Base-by-base conservation (phyloP, 1,284 basidiomycete species). In the Rhodotorula glutinis region DNA sequence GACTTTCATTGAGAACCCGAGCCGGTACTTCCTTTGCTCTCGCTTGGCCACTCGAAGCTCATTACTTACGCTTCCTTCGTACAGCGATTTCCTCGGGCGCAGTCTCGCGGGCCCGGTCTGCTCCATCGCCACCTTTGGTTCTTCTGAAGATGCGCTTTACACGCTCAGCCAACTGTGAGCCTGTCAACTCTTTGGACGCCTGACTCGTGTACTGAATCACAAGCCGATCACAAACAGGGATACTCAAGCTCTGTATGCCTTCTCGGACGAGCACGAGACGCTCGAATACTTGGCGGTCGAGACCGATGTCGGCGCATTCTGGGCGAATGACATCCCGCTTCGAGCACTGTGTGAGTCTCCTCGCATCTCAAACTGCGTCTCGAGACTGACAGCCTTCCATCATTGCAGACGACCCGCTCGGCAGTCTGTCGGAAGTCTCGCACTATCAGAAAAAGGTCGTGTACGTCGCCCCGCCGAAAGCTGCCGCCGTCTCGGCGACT, bases 221-320 rank as follows among this genome's bases (percentile, higher is more conserved):
- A 9, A 25, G 8, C 1, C 38, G 21, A 29, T 44, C 14, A n/a
- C n/a, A n/a, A 25, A 17, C 57, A 64, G 62, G n/a, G 56, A 64
- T 29, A 27, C 41, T 19, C 17, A 29, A 5, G 52, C 33, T 14
- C 41, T 57, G 14, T 64, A 53, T 33, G 19, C 53, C 14, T 64
- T 64, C 46, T n/a, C 43, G 7, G 19, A 46, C n/a, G 52, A 43
- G 25, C 29, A 38, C 2, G 29, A 44, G 43, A 29, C n/a, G 10
- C n/a, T 62, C n/a, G 51, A 59, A 9, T 64, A 59, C 44, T 57
- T 64, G 33, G 62, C 56, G 16, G 29, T 27, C 17, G 62, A 64
- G 33, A 23, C 55, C 17, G 40, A n/a, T 30, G 56, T 40, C 5
- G 13, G 19, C 9, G 25, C 51, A 2, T 17, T 59, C 13, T 64